Percentiles rank a stretch among this genome's conserved stretches.
Conservation (phyloP, 352 stramenopile genomes). For the Blastocystis sp. region DNA sequence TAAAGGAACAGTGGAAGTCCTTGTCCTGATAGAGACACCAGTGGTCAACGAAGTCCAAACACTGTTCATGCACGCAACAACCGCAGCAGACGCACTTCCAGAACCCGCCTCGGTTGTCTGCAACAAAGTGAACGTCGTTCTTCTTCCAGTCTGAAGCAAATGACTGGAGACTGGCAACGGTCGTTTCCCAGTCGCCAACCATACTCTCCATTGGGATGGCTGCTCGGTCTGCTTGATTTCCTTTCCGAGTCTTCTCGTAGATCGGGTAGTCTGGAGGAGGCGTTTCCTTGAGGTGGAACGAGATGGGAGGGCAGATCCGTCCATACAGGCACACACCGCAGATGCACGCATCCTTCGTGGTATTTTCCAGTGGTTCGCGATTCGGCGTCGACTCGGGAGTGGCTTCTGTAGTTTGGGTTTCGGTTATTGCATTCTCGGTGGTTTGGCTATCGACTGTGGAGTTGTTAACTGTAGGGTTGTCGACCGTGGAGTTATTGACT, state of each 20-base stretch:
- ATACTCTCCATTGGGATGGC: not conserved
- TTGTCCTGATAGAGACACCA: constrained; percentile 11
- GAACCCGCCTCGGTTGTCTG: not conserved
- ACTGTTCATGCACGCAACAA: not conserved
- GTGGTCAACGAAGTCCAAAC: constrained; percentile 33
- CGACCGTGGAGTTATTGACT: too few species aligned
- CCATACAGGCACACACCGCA: not conserved
- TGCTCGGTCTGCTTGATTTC: too few species aligned
- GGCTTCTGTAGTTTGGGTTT: not conserved
- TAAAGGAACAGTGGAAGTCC: not conserved
- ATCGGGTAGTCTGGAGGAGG: not conserved
- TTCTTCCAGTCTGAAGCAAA: not conserved
- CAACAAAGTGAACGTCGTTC: not conserved
- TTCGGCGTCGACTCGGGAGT: not conserved
- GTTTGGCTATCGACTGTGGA: too few species aligned
- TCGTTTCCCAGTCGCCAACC: not conserved
- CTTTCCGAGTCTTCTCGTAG: not conserved
- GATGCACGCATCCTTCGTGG: not conserved
- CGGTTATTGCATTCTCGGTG: too few species aligned
- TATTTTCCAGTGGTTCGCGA: not conserved
- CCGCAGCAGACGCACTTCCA: constrained; percentile 35
- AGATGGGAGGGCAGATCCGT: not conserved
- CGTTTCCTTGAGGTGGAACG: not conserved
- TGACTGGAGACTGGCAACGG: not conserved
- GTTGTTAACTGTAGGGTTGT: too few species aligned